Evolutionary conservation across 345 rosid species (phyloP), one percentile per base, ranked within the genome.

Genomic region (Anacardium occidentale): DNA sequence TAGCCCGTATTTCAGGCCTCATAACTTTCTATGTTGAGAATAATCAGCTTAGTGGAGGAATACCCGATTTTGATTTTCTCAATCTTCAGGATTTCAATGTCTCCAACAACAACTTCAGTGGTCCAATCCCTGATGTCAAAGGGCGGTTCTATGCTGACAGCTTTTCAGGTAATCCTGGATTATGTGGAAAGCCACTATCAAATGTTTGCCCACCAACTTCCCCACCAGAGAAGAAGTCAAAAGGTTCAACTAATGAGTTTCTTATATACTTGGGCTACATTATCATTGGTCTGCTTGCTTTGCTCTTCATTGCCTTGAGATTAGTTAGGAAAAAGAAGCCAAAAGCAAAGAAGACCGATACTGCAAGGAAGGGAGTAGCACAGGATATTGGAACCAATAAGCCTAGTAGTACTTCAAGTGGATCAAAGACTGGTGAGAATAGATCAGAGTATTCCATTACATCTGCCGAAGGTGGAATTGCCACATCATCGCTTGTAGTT

Each of bases 41-140:
- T 67, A 87, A 89, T 79, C 76, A 66, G 60, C 80, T 87, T 1
- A 68, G 62, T 18, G 88, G 90, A 64, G 44, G 37, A 32, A 75
- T 85, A 10, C 91, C 86, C 6, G 77, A 69, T 18, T 76, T 89
- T 11, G 79, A 85, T 66, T 89, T 87, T 75, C 54, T 80, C 70
- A 81, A 81, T 58, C 83, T 89, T 32, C 2, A 45, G 47, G 63
- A 67, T 2, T 85, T 87, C 71, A 89, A 85, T 74, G 90, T 87
- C 70, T 83, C 91, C 20, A 80, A 87, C 85, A 89, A 89, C 80
- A 69, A 81, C 54, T 75, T 89, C 75, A 65, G 68, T 2, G 94
- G 94, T 59, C 83, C 83, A 12, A 53, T 85, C 68, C 90, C 90
- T 70, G 87, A 82, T 63, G 82, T 71, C 42, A 69, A 77, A 47